Percentiles rank a stretch among this genome's conserved stretches.
These are phyloP conservation scores for Craspedostauros australis DNA, from an alignment of 108 stramenopile genomes.

Conservation along the genomic window DNA sequence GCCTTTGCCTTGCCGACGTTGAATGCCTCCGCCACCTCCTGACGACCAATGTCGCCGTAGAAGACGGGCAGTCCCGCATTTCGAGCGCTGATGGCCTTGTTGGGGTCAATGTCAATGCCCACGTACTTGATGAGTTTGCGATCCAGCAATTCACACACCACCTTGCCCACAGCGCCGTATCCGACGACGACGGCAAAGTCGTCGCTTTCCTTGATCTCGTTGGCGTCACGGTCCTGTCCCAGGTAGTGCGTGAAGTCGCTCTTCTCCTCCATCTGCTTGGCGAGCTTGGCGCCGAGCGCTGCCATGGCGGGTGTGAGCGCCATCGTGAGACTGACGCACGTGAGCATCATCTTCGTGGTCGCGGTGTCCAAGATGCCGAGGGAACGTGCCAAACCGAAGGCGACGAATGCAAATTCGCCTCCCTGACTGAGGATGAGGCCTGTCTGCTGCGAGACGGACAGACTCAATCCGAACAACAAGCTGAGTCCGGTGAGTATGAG, in stretches of 20 bases:
- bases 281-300: slow-evolving; percentile 51
- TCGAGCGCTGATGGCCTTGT: slow-evolving; percentile 89
- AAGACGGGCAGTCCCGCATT: slow-evolving; percentile 93
- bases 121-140: slow-evolving; percentile 91
- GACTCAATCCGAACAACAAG: slow-evolving; percentile 74
- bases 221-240: slow-evolving; percentile 84
- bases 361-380: slow-evolving; percentile 70
- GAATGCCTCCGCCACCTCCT: slow-evolving; percentile 91
- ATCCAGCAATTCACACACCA: slow-evolving; percentile 92
- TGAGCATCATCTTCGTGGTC: slow-evolving; percentile 86
- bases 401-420: slow-evolving; percentile 98
- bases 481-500: slow-evolving; percentile 55
- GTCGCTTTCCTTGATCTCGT: slow-evolving; percentile 81
- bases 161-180: slow-evolving; percentile 90
- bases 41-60: slow-evolving; percentile 90
- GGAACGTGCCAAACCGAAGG: slow-evolving; percentile 86
- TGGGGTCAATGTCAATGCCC: slow-evolving; percentile 90
- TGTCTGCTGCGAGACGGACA: slow-evolving; percentile 77
- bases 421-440: slow-evolving; percentile 91
- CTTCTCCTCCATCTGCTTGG: slow-evolving; percentile 75
- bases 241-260: slow-evolving; percentile 86
- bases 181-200: slow-evolving; percentile 94
- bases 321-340: slow-evolving; percentile 94
- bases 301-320: slow-evolving; percentile 85
- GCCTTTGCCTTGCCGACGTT: slow-evolving; percentile 91